Base-by-base conservation (phyloP, 2,329 filamentous ascomycete species). In the Graphiopsis chlorocephala region DNA sequence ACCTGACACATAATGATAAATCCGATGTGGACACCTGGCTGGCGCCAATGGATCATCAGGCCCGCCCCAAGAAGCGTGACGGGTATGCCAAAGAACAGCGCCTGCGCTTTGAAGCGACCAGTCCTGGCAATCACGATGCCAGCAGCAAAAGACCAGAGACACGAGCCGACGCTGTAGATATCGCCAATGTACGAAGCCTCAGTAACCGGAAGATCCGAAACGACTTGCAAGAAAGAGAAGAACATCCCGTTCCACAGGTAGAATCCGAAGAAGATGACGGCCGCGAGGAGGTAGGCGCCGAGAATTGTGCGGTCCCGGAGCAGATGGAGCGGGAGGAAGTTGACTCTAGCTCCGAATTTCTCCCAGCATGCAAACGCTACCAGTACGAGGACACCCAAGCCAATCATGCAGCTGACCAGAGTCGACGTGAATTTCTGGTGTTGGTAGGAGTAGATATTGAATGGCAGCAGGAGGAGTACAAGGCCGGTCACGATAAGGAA, bases 391-490 rank as follows among this genome's bases (percentile, higher is more conserved):
- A 78, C 65, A 8, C 78, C 78, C 8, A 79, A 64, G 14, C 79
- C 72, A 14, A 80, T 73, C 72, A 79, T 78, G 65, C 73, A 73
- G 64, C 80, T 77, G 64, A 81, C 78, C 68, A 76, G 75, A 1
- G 68, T 65, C 0, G 75, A 73, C 4, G 69, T 69, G 77, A 78
- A 80, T 26, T 72, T 73, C 1, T 72, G 17, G 63, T 72, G 12
- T 10, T 75, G 74, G 63, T 72, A 73, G 26, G 48, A 68, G 61
- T 70, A 70, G 26, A 92, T 80, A 14, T 80, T 87, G 73, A 92
- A 86, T 0, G 89, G 87, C 8, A 92, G 82, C 17, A 92, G 79
- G 71, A 92, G 86, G 5, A 90, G 76, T 0, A 83, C 81, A 67
- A 89, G 82, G 1, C 87, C 88, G 2, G 77, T 79, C 8, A 84